Evolutionary conservation across 1,139 yeast species (phyloP), one percentile per base, ranked within the genome.

Genomic region (Nadsonia starkeyi-henricii): DNA sequence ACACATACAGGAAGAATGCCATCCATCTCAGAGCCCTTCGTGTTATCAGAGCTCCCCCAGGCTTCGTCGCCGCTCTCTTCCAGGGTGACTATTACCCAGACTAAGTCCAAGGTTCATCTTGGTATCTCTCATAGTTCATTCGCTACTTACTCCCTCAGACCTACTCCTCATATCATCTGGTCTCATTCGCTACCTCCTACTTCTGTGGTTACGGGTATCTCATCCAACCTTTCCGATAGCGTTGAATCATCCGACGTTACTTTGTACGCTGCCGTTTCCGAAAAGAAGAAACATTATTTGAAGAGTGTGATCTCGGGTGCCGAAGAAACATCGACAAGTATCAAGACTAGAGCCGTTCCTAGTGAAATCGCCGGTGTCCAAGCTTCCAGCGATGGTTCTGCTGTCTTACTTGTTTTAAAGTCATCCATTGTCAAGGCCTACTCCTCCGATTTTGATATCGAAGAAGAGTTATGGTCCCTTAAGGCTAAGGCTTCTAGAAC

Each of bases 121-220:
- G 94, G 88, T 45, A 74, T 85, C 39, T 81, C 93, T 23, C 86
- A 85, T 51, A 82, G 93, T 44, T 78, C 83, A 49, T 71, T 88
- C 48, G 78, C 85, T 19, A 77, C 81, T 50, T 83, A 81, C 60
- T 69, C 83, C 36, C 73, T 85, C 48, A 78, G 77, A 57, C 96
- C 96, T 39, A 78, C 93, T 13, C 95, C 95, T 15, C 82, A 78
- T 58, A 68, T 85, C 56, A 68, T 78, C 43, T 83, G 91, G 83
- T 78, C 86, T 0, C 74, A 76, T 58, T 77, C 91, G 3, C 70
- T 84, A 42, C 75, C 86, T 3, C 91, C 91, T 3, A 71, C 75
- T 13, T 70, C 77, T 26, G 54, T 66, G 0, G 73, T 81, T 39
- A 59, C 66, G 0, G 61, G 66, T 7, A 52, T 60, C 15, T 43